These are phyloP conservation scores for Kuraishia floccosa DNA, from an alignment of 805 yeast genomes.

Conservation along the genomic window DNA sequence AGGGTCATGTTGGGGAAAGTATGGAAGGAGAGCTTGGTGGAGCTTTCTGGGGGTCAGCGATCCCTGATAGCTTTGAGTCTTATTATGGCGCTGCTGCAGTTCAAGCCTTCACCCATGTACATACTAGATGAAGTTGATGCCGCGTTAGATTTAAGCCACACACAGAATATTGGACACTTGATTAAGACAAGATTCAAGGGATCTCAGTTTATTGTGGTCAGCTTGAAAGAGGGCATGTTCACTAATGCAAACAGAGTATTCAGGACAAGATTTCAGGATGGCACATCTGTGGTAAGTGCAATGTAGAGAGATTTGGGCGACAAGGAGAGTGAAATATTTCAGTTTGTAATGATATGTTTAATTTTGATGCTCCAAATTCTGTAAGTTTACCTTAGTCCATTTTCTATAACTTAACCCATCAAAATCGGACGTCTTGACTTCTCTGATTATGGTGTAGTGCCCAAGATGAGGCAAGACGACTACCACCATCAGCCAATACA, in stretches of 20 bases:
- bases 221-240: constrained; percentile 96
- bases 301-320: no score
- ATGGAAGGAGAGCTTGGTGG: constrained; percentile 94
- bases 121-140: constrained; percentile 98
- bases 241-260: constrained; percentile 93
- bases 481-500: constrained; percentile 11
- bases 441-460: constrained; percentile 5
- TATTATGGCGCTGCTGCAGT: constrained; percentile 84
- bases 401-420: constrained; percentile 12
- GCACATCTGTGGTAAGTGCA: constrained; percentile 83
- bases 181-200: constrained; percentile 93
- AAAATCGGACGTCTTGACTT: constrained; percentile 3
- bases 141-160: constrained; percentile 91
- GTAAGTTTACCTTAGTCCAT: constrained; percentile 11
- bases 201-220: constrained; percentile 92
- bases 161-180: constrained; percentile 94
- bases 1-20: constrained; percentile 82
- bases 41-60: constrained; percentile 94
- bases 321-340: no score
- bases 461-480: constrained; percentile 8
- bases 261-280: constrained; percentile 91
- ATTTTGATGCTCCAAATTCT: no score
- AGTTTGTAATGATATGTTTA: no score
- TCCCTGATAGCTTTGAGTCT: constrained; percentile 88
- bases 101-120: constrained; percentile 98